Percentiles rank a stretch among this genome's conserved stretches.
Conservation (phyloP, 257 asterid genomes). For the Solanum habrochaites region DNA sequence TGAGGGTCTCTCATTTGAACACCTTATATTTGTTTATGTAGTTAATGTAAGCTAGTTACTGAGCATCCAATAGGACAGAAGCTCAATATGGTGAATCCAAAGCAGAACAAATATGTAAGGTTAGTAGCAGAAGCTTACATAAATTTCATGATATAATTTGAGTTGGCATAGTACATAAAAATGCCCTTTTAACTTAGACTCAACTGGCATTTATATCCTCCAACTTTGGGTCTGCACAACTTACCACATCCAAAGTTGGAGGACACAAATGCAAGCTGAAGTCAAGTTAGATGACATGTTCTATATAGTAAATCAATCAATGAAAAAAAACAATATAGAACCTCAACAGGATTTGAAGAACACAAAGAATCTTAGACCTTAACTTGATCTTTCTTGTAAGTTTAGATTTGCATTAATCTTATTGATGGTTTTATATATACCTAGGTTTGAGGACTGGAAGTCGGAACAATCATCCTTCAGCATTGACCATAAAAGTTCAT, state of each 20-base stretch:
- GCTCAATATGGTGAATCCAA: slow-evolving; percentile 1
- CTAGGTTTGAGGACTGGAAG: slow-evolving; percentile 35
- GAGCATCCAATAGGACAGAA: neutral
- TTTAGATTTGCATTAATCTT: neutral
- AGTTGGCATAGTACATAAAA: neutral
- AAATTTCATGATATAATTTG: neutral
- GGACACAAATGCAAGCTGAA: too few relatives aligned
- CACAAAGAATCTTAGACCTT: neutral
- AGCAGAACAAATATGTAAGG: slow-evolving; percentile 17
- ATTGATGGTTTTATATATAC: neutral
- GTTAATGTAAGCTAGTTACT: neutral
- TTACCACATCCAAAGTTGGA: neutral
- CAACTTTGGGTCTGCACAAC: too few relatives aligned
- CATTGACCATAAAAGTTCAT: neutral
- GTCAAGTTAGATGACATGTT: too few relatives aligned
- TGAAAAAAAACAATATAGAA: neutral
- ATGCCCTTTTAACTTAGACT: too few relatives aligned
- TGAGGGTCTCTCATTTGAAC: neutral
- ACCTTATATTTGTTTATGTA: neutral
- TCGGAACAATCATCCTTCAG: slow-evolving; percentile 17
- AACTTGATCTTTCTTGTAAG: too few relatives aligned
- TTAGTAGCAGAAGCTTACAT: too few relatives aligned
- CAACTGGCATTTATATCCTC: too few relatives aligned
- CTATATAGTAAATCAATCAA: neutral
- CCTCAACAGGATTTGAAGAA: neutral